Base-by-base conservation (phyloP, 495 filamentous ascomycete genomes). In the Penicillium goetzii region DNA sequence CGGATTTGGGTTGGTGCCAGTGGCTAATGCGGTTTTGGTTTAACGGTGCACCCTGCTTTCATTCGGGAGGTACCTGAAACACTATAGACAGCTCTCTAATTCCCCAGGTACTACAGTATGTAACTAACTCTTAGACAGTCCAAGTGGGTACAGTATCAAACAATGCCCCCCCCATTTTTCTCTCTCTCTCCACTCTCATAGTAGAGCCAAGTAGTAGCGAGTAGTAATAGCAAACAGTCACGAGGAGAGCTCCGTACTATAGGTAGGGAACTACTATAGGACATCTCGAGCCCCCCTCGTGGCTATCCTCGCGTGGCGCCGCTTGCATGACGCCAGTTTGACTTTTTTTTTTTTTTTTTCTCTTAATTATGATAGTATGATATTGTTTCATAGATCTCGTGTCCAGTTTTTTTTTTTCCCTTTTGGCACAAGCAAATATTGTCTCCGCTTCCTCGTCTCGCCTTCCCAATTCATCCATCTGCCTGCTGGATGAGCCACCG, bases 261-360 rank as follows among this genome's bases (percentile, higher is more conserved):
- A n/a, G 3, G 47, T 30, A 51, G 41, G 8, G 12, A 43, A 43
- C 41, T 9, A 21, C n/a, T 23, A 21, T 1, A 47, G 43, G 43
- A 53, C 4, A 33, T 32, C 50, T 14, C 15, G 50, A 6, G 1
- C 12, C 9, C 50, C 12, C 45, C 54, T 63, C 58, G 56, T 60
- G 62, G 57, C 47, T 51, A 17, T 11, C 8, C 15, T 68, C 66
- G 66, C 61, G 62, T 68, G 66, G 66, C 59, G 54, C 62, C 66
- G 65, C 43, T 61, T 56, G 52, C 52, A 28, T 60, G 57, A 49
- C 57, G 57, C 34, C 14, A 40, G 50, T 10, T 17, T 10, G 32
- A 12, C 12, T 26, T 55, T 17, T 30, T 49, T n/a, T 55, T 30
- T 30, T 4, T 19, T 43, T 2, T 11, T 43, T 28, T 43, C 43